These are phyloP conservation scores for Cercospora berteroae DNA, from an alignment of 2,329 filamentous ascomycete genomes.

Conservation along the genomic window DNA sequence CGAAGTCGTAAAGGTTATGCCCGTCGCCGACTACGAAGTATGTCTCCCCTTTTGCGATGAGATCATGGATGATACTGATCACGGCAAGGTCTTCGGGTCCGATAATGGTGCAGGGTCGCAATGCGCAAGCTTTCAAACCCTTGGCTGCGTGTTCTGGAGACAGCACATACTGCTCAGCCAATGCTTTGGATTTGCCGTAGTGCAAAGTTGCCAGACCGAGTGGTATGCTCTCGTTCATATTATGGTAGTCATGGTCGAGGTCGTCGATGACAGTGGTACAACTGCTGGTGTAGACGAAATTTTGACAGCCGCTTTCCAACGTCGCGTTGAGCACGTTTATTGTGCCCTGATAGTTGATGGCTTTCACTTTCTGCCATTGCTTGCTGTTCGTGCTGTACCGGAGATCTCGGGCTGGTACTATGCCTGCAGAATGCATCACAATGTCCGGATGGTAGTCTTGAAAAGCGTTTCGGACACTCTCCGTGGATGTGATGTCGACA, in stretches of 20 bases:
- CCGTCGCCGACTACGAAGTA: conserved; percentile 78
- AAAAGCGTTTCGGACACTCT: conserved; percentile 50
- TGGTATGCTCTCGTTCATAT: conserved; percentile 77
- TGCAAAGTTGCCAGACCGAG: conserved; percentile 69
- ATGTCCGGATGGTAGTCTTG: conserved; percentile 66
- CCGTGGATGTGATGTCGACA: conserved; percentile 42
- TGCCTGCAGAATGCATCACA: conserved; percentile 81
- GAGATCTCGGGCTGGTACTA: conserved; percentile 40
- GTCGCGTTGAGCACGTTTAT: conserved; percentile 72
- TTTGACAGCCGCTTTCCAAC: conserved; percentile 67
- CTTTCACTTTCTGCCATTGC: conserved; percentile 62
- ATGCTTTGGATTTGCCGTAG: conserved; percentile 87
- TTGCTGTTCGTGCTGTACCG: conserved; percentile 42
- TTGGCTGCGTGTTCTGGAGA: conserved; percentile 57
- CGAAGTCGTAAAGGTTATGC: conserved; percentile 68
- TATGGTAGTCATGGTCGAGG: conserved; percentile 66
- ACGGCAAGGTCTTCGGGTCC: conserved; percentile 82
- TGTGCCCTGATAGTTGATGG: conserved; percentile 88
- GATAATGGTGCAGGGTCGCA: conserved; percentile 86
- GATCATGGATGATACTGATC: conserved; percentile 70
- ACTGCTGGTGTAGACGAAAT: conserved; percentile 86
- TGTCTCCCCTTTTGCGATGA: conserved; percentile 66
- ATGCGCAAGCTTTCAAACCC: conserved; percentile 53
- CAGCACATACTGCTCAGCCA: conserved; percentile 79
- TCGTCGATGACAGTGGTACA: conserved; percentile 86